Conservation (phyloP, 495 filamentous ascomycete species). For the Penicillium bovifimosum region DNA sequence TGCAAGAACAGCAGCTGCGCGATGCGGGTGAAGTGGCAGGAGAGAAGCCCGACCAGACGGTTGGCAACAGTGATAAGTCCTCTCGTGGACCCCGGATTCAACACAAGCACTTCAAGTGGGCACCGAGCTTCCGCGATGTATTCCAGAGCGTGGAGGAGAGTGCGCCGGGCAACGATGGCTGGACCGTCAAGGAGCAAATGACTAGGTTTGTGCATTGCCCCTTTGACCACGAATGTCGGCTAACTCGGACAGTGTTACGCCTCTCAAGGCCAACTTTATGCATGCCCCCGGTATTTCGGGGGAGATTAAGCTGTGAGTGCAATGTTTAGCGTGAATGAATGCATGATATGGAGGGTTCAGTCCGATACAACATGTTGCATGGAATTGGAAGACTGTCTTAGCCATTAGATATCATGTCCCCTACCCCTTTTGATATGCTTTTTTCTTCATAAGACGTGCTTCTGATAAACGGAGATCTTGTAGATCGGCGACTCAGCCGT, state of each 20-base stretch:
- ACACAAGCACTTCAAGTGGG: slow-evolving; percentile 92
- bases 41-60: slow-evolving; percentile 14
- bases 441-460: not conserved
- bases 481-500: slow-evolving; percentile 38
- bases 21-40: slow-evolving; percentile 49
- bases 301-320: slow-evolving; percentile 89
- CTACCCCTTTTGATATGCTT: slow-evolving; percentile 12
- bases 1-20: slow-evolving; percentile 60
- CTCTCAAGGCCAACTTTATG: slow-evolving; percentile 88
- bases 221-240: not conserved
- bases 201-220: slow-evolving; percentile 62
- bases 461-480: slow-evolving; percentile 39
- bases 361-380: slow-evolving; percentile 25
- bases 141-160: slow-evolving; percentile 75
- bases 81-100: slow-evolving; percentile 37
- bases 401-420: slow-evolving; percentile 24
- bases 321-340: slow-evolving; percentile 27
- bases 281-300: slow-evolving; percentile 61
- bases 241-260: slow-evolving; percentile 64
- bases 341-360: slow-evolving; percentile 11
- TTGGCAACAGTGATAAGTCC: slow-evolving; percentile 9
- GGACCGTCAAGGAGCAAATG: slow-evolving; percentile 82
- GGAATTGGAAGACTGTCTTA: slow-evolving; percentile 27
- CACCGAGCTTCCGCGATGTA: slow-evolving; percentile 80
- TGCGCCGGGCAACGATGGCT: slow-evolving; percentile 85